Evolutionary conservation across 2,329 filamentous ascomycete species (phyloP).

Genomic region (Hansfordia pulvinata): DNA sequence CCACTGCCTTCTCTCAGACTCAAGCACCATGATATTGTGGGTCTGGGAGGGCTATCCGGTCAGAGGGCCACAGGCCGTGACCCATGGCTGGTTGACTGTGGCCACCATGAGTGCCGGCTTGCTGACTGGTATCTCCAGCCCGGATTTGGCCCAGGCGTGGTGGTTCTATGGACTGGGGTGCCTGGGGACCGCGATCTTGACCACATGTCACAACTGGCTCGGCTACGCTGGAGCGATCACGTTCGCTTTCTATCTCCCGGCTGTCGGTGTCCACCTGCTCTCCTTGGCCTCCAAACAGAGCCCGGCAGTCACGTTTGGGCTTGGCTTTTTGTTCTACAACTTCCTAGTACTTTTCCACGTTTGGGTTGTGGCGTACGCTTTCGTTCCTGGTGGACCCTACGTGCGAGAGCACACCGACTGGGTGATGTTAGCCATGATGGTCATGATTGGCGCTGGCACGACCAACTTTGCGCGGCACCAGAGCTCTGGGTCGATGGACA

Average conservation of each 20-base stretch:
- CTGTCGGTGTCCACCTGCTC: conserved; percentile 62
- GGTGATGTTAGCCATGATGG: conserved; percentile 81
- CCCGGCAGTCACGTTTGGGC: conserved; percentile 69
- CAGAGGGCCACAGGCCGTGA: conserved; percentile 71
- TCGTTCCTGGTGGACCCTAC: conserved; percentile 85
- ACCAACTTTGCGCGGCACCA: conserved; percentile 61
- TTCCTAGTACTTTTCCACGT: conserved; percentile 93
- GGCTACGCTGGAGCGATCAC: conserved; percentile 77
- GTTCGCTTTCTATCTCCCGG: conserved; percentile 69
- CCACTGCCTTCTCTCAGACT: conserved; percentile 88
- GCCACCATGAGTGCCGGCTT: conserved; percentile 77
- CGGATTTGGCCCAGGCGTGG: conserved; percentile 63
- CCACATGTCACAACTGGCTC: conserved; percentile 66
- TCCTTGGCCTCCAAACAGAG: conserved; percentile 61
- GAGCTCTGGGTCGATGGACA: conserved; percentile 31
- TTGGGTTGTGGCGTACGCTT: conserved; percentile 97
- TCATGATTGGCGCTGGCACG: conserved; percentile 71
- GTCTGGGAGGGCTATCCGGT: conserved; percentile 95
- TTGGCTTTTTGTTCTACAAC: conserved; percentile 87
- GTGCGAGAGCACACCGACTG: conserved; percentile 93
- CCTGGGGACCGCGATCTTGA: conserved; percentile 66
- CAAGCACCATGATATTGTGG: conserved; percentile 98
- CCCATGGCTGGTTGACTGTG: conserved; percentile 81
- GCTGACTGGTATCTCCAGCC: conserved; percentile 59
- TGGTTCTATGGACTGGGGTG: conserved; percentile 65